Evolutionary conservation across 140 eudicot species (phyloP).

Genomic region (Flaveria floridana): DNA sequence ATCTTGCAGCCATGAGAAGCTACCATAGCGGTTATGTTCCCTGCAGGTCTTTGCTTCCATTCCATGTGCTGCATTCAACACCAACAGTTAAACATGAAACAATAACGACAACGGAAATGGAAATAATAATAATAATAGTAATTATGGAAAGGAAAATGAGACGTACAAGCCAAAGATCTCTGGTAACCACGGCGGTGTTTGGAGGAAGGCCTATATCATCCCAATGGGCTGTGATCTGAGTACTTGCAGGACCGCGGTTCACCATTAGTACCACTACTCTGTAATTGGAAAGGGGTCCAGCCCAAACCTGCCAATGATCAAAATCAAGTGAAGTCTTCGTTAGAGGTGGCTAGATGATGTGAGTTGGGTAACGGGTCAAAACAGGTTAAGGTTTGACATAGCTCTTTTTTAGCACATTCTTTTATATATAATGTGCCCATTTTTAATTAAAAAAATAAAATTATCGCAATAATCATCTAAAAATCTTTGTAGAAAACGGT

Average conservation of each 20-base stretch:
- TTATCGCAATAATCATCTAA: not conserved
- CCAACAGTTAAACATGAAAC: not conserved
- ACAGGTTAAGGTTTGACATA: not conserved
- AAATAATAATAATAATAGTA: too few species aligned
- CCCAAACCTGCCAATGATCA: slow-evolving; percentile 62
- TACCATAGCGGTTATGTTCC: slow-evolving; percentile 53
- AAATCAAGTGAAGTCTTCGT: not conserved
- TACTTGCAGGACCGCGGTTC: slow-evolving; percentile 51
- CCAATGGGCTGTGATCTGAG: slow-evolving; percentile 70
- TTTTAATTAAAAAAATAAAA: not conserved
- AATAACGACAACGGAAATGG: not conserved
- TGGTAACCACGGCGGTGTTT: slow-evolving; percentile 40
- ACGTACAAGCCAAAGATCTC: slow-evolving; percentile 90
- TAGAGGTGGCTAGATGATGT: too few species aligned
- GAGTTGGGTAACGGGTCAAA: not conserved
- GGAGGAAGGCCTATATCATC: slow-evolving; percentile 83
- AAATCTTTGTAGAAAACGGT: too few species aligned
- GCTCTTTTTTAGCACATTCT: not conserved
- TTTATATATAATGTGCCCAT: not conserved
- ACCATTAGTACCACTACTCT: slow-evolving; percentile 76
- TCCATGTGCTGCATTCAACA: slow-evolving; percentile 59
- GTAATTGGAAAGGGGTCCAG: slow-evolving; percentile 73
- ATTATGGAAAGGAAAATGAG: too few species aligned
- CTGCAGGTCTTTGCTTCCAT: slow-evolving; percentile 42
- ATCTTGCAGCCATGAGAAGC: slow-evolving; percentile 78